Evolutionary conservation across 208 protist species (phyloP), one percentile per base, ranked within the genome.

Genomic region (Angomonas ambiguus): DNA sequence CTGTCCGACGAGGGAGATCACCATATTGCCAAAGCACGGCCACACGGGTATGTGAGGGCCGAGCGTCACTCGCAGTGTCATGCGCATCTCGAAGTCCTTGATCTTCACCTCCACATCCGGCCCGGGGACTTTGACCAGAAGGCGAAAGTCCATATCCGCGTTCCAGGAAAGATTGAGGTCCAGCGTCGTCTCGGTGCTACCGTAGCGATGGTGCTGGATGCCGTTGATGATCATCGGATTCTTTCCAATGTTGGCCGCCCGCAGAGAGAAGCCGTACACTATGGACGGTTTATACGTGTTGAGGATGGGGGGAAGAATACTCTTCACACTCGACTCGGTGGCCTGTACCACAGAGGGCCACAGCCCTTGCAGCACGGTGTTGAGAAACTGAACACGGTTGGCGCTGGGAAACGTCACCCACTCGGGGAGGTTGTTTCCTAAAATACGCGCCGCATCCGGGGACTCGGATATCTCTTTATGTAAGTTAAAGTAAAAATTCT

Each of bases 341-440:
- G 85, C 81, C 4, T 45, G 65, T 20, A 73, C 63, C 58, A 92
- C 85, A 33, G 69, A 83, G 3, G 74, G 75, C 85, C 85, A 92
- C 62, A 92, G 56, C 48, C 73, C 65, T 18, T 25, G 61, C 31
- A 92, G 69, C 38, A 80, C 74, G 20, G 70, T 73, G 72, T 92
- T 92, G 25, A 92, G 41, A 79, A 79, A 92, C 71, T 81, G 75
- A 31, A 85, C 85, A 34, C 79, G 77, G 69, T 81, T 84, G 10
- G 70, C 69, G 57, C 74, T 88, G n/a, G 85, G 85, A 42, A 82
- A 82, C 27, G 71, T 77, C 3, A 92, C 71, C 85, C 85, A 92
- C 72, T 87, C 79, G 13, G 85, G 85, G 41, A 92, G 59, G 49
- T 88, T 70, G 11, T 70, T 69, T 16, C 82, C 82, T 11, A 92